phyloP scores from a whole-genome alignment of 495 filamentous ascomycete species.

The Bacidia gigantensis region DNA sequence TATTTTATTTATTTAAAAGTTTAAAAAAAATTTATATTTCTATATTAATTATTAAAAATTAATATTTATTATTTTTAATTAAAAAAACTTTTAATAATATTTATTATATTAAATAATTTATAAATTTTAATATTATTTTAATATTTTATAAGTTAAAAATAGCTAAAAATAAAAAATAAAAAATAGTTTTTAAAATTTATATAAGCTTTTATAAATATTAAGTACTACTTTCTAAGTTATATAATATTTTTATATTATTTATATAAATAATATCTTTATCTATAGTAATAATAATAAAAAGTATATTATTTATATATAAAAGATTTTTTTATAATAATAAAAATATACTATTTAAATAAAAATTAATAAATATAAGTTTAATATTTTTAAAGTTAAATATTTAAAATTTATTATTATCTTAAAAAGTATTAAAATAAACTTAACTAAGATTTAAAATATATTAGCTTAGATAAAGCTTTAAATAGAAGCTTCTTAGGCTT shows the following conservation, averaged over 20 bases:
- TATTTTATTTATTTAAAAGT: too few relatives aligned
- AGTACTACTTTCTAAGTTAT: constrained; percentile 1
- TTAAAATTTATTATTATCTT: not conserved
- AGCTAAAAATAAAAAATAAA: not conserved
- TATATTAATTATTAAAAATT: not conserved
- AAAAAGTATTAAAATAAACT: not conserved
- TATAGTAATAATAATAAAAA: constrained; percentile 1
- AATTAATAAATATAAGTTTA: not conserved
- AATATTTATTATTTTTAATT: not conserved
- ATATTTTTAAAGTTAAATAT: not conserved
- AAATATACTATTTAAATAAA: not conserved
- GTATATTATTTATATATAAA: not conserved
- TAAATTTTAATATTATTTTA: constrained; percentile 4
- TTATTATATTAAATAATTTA: not conserved
- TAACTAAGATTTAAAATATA: not conserved
- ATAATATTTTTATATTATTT: not conserved
- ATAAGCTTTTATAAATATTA: not conserved
- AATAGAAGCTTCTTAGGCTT: not conserved
- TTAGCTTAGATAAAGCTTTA: not conserved
- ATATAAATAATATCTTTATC: constrained; percentile 2
- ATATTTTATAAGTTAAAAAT: not conserved
- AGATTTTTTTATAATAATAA: not conserved
- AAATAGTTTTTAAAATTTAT: not conserved
- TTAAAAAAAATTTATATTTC: not conserved
- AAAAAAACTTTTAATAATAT: not conserved